Evolutionary conservation across 306 rosid species (phyloP).

Genomic region (Delonix regia): DNA sequence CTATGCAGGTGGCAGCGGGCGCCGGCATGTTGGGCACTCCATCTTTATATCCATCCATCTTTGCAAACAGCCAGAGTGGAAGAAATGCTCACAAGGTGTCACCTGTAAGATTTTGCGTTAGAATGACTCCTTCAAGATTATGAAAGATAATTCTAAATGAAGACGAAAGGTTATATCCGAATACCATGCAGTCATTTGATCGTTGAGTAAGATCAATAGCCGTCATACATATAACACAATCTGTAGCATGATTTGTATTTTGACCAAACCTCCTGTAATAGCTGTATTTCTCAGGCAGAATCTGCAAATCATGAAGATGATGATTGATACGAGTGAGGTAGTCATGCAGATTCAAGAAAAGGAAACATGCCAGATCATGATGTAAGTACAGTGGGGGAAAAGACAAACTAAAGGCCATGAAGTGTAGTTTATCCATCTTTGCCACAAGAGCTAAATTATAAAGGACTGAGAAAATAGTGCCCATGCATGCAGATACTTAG

Average conservation of each 20-base stretch:
- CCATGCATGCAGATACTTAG: not conserved
- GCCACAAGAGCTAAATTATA: slow-evolving; percentile 20
- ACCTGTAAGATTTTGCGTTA: slow-evolving; percentile 58
- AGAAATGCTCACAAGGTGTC: slow-evolving; percentile 97
- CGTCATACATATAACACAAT: slow-evolving; percentile 98
- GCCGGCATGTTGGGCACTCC: slow-evolving; percentile 99
- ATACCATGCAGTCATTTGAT: slow-evolving; percentile 86
- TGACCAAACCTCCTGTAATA: slow-evolving; percentile 75
- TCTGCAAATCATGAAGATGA: slow-evolving; percentile 53
- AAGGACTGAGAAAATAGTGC: not conserved
- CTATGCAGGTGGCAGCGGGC: slow-evolving; percentile 77
- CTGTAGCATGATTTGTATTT: slow-evolving; percentile 56
- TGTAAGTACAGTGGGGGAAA: not conserved
- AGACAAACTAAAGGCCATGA: slow-evolving; percentile 13
- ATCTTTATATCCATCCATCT: slow-evolving; percentile 99
- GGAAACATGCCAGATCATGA: slow-evolving; percentile 1
- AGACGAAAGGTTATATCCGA: slow-evolving; percentile 19
- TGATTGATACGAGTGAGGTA: slow-evolving; percentile 12
- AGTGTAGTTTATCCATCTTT: not conserved
- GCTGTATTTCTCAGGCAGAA: slow-evolving; percentile 95
- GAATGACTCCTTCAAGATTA: slow-evolving; percentile 13
- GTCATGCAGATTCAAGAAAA: slow-evolving; percentile 18
- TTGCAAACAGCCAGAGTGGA: slow-evolving; percentile 92
- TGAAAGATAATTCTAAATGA: not conserved
- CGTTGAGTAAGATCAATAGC: slow-evolving; percentile 65